These are phyloP conservation scores for Mitragyna speciosa DNA, from an alignment of 257 asterid species.

Conservation along the genomic window DNA sequence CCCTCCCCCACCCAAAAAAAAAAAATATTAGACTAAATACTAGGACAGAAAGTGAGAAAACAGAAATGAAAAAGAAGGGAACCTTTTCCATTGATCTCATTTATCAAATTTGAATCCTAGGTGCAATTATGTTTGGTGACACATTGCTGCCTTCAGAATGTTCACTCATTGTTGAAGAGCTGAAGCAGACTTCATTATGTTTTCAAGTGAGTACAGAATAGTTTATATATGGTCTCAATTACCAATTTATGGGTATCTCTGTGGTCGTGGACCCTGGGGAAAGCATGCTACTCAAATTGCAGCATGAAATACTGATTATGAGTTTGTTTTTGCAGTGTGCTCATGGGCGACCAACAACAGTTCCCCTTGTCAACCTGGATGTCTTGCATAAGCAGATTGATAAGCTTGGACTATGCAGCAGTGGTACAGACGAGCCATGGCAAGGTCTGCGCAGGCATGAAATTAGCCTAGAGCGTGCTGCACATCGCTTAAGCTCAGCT, in stretches of 20 bases:
- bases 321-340: slow-evolving; percentile 65
- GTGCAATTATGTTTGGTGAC: slow-evolving; percentile 98
- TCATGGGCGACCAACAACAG: slow-evolving; percentile 96
- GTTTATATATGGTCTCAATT: slow-evolving; percentile 10
- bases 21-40: background rate
- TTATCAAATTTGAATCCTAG: slow-evolving; percentile 30
- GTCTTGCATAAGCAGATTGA: slow-evolving; percentile 54
- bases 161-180: slow-evolving; percentile 86
- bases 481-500: slow-evolving; percentile 54
- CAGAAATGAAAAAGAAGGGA: background rate
- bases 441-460: slow-evolving; percentile 64
- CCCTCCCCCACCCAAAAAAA: too few species aligned
- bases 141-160: slow-evolving; percentile 85
- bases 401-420: slow-evolving; percentile 37
- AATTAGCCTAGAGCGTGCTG: slow-evolving; percentile 53
- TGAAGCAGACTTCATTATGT: slow-evolving; percentile 81
- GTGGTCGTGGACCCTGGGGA: background rate
- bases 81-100: slow-evolving; percentile 1
- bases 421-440: slow-evolving; percentile 45
- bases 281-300: background rate
- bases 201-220: slow-evolving; percentile 68
- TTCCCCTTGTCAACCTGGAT: slow-evolving; percentile 73
- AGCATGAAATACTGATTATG: background rate
- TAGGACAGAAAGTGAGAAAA: background rate
- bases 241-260: background rate